Conservation (phyloP, 2,329 filamentous ascomycete species). For the Phialocephala sp. region DNA sequence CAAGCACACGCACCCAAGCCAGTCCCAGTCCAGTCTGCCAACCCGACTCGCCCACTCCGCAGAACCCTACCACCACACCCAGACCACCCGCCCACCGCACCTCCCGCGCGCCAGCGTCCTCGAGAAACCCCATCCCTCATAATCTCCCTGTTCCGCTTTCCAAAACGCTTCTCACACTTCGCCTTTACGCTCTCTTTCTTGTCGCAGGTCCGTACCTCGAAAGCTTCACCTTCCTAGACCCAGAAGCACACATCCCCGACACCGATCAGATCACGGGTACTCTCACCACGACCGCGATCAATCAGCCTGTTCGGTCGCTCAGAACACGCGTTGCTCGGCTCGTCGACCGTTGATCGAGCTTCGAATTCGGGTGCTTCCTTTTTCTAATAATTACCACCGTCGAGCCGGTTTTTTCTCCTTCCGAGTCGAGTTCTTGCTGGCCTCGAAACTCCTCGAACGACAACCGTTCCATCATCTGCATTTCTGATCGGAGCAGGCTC, state of each 20-base stretch:
- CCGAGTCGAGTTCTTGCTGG: conserved; percentile 44
- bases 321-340: conserved; percentile 15
- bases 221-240: conserved; percentile 38
- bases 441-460: conserved; percentile 45
- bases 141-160: conserved; percentile 41
- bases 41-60: neutral
- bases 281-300: conserved; percentile 12
- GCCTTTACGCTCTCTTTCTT: conserved; percentile 42
- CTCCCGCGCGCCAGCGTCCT: neutral
- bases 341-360: conserved; percentile 20
- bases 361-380: conserved; percentile 25
- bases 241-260: conserved; percentile 27
- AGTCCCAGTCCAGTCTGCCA: neutral
- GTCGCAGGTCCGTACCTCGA: conserved; percentile 43
- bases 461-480: conserved; percentile 42
- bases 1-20: neutral
- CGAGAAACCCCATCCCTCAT: conserved; percentile 30
- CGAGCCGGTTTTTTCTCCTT: conserved; percentile 32
- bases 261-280: conserved; percentile 28
- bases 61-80: neutral
- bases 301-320: conserved; percentile 20
- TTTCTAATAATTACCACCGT: conserved; percentile 34
- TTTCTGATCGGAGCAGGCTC: conserved; percentile 44
- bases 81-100: neutral
- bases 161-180: conserved; percentile 41